Percentiles rank a stretch among this genome's conserved stretches.
Evolutionary conservation across 495 filamentous ascomycete genomes (phyloP).

Genomic region (Patellaria atrata): DNA sequence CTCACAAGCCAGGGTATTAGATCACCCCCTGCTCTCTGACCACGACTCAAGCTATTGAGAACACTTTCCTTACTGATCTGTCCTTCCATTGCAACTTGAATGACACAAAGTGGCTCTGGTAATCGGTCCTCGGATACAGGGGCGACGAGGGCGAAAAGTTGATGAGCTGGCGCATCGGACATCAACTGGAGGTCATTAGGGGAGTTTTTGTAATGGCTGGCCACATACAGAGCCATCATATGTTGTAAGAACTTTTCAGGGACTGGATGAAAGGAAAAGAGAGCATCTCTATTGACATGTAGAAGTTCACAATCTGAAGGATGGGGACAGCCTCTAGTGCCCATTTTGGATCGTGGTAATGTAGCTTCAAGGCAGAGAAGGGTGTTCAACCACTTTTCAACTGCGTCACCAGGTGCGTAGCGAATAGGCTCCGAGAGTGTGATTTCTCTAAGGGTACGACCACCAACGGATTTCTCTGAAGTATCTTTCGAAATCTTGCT

Average conservation of each 20-base stretch:
- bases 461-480: slow-evolving; percentile 43
- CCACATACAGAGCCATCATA: slow-evolving; percentile 97
- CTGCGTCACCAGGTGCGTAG: slow-evolving; percentile 78
- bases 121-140: slow-evolving; percentile 70
- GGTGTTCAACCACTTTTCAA: slow-evolving; percentile 93
- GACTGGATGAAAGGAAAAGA: slow-evolving; percentile 95
- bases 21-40: slow-evolving; percentile 82
- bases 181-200: slow-evolving; percentile 96
- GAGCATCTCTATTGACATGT: slow-evolving; percentile 87
- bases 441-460: slow-evolving; percentile 80
- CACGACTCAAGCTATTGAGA: slow-evolving; percentile 72
- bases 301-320: slow-evolving; percentile 81
- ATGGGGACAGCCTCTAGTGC: slow-evolving; percentile 71
- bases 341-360: slow-evolving; percentile 58
- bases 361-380: slow-evolving; percentile 90
- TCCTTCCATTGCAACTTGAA: slow-evolving; percentile 91
- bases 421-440: slow-evolving; percentile 87
- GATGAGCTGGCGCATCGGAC: slow-evolving; percentile 93
- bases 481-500: slow-evolving; percentile 51
- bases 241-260: slow-evolving; percentile 95
- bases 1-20: slow-evolving; percentile 96
- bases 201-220: slow-evolving; percentile 96
- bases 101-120: slow-evolving; percentile 86
- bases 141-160: slow-evolving; percentile 87
- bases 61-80: slow-evolving; percentile 88